phyloP scores from a whole-genome alignment of 2,329 filamentous ascomycete genomes.

The Claviceps purpurea region DNA sequence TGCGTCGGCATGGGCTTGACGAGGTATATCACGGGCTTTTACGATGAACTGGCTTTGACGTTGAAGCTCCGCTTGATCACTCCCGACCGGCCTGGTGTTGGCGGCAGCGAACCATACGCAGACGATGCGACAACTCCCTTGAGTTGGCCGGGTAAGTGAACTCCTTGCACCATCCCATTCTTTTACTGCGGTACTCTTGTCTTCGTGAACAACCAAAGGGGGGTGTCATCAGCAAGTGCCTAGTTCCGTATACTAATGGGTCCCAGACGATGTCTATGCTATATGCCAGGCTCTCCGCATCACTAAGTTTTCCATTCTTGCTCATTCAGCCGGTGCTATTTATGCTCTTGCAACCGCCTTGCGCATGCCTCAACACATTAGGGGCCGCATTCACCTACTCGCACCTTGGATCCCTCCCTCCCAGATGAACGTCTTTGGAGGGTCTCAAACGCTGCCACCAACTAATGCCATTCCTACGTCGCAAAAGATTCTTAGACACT shows the following conservation, averaged over 20 bases:
- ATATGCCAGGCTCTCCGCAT: slow-evolving; percentile 89
- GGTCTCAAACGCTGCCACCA: slow-evolving; percentile 61
- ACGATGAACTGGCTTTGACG: slow-evolving; percentile 84
- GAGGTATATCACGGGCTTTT: slow-evolving; percentile 90
- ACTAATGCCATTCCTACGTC: slow-evolving; percentile 80
- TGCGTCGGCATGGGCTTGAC: slow-evolving; percentile 97
- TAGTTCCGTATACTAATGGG: slow-evolving; percentile 13
- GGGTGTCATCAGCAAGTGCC: not conserved
- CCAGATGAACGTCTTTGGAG: slow-evolving; percentile 69
- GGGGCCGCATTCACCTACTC: slow-evolving; percentile 83
- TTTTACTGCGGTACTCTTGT: not conserved
- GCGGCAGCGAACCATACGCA: slow-evolving; percentile 74
- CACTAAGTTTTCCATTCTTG: slow-evolving; percentile 89
- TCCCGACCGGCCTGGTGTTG: slow-evolving; percentile 84
- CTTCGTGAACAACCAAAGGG: not conserved
- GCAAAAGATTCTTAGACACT: slow-evolving; percentile 76
- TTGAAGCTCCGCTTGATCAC: slow-evolving; percentile 85
- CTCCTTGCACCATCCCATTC: not conserved
- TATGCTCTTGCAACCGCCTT: slow-evolving; percentile 91
- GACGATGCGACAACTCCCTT: slow-evolving; percentile 76
- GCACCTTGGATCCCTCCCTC: slow-evolving; percentile 97
- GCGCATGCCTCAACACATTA: slow-evolving; percentile 90
- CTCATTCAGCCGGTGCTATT: slow-evolving; percentile 94
- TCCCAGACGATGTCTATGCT: slow-evolving; percentile 65
- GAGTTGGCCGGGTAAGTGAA: slow-evolving; percentile 72